phyloP scores from a whole-genome alignment of 495 filamentous ascomycete genomes.

The Hypoxylon fuscum region DNA sequence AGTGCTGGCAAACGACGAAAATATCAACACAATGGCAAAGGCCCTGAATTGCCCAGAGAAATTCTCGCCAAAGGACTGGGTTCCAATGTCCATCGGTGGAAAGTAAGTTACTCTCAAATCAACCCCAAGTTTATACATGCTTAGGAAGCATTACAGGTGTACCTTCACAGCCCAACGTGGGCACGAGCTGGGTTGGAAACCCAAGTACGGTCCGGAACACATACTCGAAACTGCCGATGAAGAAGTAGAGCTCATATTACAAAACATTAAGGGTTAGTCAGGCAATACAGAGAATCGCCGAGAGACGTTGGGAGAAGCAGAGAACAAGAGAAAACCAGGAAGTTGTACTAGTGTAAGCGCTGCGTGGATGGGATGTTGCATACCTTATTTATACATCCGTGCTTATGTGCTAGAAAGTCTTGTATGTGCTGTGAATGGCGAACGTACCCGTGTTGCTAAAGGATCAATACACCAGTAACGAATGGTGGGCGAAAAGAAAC shows the following conservation, averaged over 20 bases:
- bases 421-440: no score
- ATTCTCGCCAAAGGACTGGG: constrained; percentile 28
- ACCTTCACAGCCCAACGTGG: constrained; percentile 50
- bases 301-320: no score
- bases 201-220: constrained; percentile 49
- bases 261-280: constrained; percentile 1
- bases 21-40: constrained; percentile 49
- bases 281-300: no score
- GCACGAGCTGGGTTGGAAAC: constrained; percentile 53
- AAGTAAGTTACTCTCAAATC: constrained; percentile 40
- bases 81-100: constrained; percentile 52
- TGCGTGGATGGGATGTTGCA: no score
- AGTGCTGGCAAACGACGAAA: constrained; percentile 42
- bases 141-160: constrained; percentile 42
- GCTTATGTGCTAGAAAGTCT: no score
- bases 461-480: no score
- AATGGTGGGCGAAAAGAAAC: no score
- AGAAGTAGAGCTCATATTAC: constrained; percentile 53
- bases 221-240: constrained; percentile 50
- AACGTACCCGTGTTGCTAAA: no score
- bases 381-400: no score
- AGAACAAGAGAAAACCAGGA: no score
- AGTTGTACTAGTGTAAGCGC: no score
- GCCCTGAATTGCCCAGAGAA: constrained; percentile 45
- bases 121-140: neutral